Evolutionary conservation across 306 rosid genomes (phyloP), one percentile per base, ranked within the genome.

Genomic region (Lathyrus oleraceus): DNA sequence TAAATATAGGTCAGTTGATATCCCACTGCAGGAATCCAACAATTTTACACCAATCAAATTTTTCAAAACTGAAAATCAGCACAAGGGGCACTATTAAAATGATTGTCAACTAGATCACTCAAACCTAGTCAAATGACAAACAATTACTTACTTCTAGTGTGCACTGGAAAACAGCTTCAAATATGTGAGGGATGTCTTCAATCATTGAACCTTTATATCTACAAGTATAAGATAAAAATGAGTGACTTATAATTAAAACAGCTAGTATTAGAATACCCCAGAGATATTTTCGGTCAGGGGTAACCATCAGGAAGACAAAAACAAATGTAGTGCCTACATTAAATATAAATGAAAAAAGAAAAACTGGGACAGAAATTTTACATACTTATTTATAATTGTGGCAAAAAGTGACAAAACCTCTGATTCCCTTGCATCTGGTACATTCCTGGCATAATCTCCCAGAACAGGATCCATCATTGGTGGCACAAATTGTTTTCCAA

Each of bases 161-260:
- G 85, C 99, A 94, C 85, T 91, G 96, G 39, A 94, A 94, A 76
- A 91, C 95, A 43, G 99, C 99, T 87, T 94, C 99, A 77, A 94
- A 94, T 85, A 94, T 91, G 57, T 90, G 87, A 65, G 96, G 92
- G 72, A 91, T 90, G 48, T 94, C 99, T 14, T 94, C 99, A 45
- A 82, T 62, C 99, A 94, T 91, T 59, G 96, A 78, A 72, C 73
- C 76, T 86, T 91, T 94, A 81, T 94, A 94, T 87, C 97, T 94
- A 72, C 67, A 75, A 61, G 38, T 57, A 19, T 21, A 65, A 48
- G 47, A 73, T 67, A 52, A 60, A 73, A 8, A 47, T 60, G 40
- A 56, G 23, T 59, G 51, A 38, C 11, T 32, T 20, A 44, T 28
- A 35, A 38, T 25, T 15, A 59, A 73, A 52, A 66, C 20, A 71